phyloP scores from a whole-genome alignment of 306 rosid species.

The Psophocarpus tetragonolobus region DNA sequence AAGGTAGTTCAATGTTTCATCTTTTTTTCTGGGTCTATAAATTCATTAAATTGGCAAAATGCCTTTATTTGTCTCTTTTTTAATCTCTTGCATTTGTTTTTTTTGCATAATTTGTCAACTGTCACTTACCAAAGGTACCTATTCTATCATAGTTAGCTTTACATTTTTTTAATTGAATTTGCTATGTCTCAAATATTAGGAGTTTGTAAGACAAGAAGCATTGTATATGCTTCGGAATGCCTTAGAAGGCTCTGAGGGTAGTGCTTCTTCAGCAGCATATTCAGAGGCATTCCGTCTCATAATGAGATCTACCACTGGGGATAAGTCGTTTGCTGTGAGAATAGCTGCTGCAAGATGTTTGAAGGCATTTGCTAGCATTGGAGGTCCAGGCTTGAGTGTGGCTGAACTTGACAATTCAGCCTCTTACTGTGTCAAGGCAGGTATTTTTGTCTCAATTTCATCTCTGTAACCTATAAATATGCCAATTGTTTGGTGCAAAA shows the following conservation, averaged over 20 bases:
- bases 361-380: conserved; percentile 84
- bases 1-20: not conserved
- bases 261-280: conserved; percentile 83
- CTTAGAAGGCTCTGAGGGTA: conserved; percentile 91
- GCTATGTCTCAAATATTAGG: conserved; percentile 50
- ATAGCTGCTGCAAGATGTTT: conserved; percentile 97
- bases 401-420: conserved; percentile 89
- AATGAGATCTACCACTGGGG: conserved; percentile 74
- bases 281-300: conserved; percentile 88
- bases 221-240: conserved; percentile 88
- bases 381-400: conserved; percentile 92
- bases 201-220: conserved; percentile 93
- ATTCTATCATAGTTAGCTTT: not conserved
- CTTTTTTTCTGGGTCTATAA: not conserved
- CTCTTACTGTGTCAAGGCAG: conserved; percentile 86
- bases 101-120: conserved; percentile 17
- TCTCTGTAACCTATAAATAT: conserved; percentile 6
- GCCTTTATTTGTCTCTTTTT: conserved; percentile 10
- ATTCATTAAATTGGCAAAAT: not conserved
- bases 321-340: conserved; percentile 91
- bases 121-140: not conserved
- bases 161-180: conserved; percentile 11
- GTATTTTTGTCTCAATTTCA: conserved; percentile 43
- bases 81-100: conserved; percentile 18
- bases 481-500: conserved; percentile 34